Evolutionary conservation across 371 early-diverging fungal species (phyloP).

Genomic region (Saksenaea vasiformis): DNA sequence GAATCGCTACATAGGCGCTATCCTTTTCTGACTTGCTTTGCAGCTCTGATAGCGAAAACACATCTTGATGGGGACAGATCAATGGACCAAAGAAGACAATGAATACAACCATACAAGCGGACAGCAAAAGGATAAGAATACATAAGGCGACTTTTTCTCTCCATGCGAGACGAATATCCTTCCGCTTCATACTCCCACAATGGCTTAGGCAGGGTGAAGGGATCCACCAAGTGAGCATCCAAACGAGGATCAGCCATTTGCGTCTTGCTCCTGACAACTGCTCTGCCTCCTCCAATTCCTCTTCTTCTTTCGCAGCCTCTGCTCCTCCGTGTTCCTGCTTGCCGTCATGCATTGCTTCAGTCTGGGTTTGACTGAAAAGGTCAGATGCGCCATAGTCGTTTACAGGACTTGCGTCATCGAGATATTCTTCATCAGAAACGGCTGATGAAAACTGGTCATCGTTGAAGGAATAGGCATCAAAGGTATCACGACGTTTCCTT

Average conservation of each 20-base stretch:
- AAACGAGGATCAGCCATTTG: constrained; percentile 83
- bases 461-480: constrained; percentile 36
- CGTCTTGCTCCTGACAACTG: constrained; percentile 49
- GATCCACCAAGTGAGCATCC: constrained; percentile 89
- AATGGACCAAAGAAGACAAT: constrained; percentile 83
- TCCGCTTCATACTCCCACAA: constrained; percentile 75
- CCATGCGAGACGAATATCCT: constrained; percentile 88
- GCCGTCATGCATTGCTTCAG: constrained; percentile 13
- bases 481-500: constrained; percentile 19
- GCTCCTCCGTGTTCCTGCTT: constrained; percentile 30
- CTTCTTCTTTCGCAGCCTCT: constrained; percentile 9
- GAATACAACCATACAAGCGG: constrained; percentile 40
- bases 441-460: constrained; percentile 41
- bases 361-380: constrained; percentile 20
- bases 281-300: constrained; percentile 15
- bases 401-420: constrained; percentile 21
- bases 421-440: constrained; percentile 33
- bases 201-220: constrained; percentile 65
- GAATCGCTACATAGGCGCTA: constrained; percentile 61
- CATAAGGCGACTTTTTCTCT: constrained; percentile 83
- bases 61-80: constrained; percentile 84
- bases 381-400: constrained; percentile 24
- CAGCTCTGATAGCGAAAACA: constrained; percentile 56
- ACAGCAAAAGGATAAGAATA: constrained; percentile 68
- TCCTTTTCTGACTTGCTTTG: constrained; percentile 31